Percentiles rank a stretch among this genome's conserved stretches.
Conservation (phyloP, 306 rosid genomes). For the Cercis canadensis region DNA sequence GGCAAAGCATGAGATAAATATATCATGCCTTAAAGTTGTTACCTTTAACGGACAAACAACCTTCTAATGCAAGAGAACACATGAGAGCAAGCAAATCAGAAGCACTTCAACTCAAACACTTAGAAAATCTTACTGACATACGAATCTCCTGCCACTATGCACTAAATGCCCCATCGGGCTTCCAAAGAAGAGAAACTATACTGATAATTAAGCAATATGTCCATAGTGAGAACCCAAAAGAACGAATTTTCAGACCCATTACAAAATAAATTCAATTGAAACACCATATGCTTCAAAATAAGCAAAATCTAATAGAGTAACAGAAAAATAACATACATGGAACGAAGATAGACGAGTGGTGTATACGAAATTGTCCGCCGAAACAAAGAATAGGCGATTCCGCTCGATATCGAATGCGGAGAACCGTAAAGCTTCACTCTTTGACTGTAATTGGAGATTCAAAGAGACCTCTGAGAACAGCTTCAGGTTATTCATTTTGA, state of each 20-base stretch:
- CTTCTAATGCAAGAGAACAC: background rate
- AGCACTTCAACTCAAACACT: background rate
- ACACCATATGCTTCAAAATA: background rate
- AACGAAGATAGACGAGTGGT: conserved; percentile 71
- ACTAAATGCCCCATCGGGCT: background rate
- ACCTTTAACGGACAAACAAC: background rate
- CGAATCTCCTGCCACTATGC: background rate
- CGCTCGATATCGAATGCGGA: conserved; percentile 84
- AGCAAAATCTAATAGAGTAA: background rate
- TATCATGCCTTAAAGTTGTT: no score
- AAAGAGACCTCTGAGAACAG: conserved; percentile 65
- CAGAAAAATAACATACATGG: conserved; percentile 51
- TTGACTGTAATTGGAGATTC: conserved; percentile 54
- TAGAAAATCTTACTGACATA: background rate
- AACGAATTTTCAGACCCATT: background rate
- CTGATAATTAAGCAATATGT: background rate
- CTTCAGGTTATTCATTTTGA: conserved; percentile 77
- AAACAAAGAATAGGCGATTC: conserved; percentile 87
- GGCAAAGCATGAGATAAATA: background rate
- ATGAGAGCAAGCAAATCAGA: background rate
- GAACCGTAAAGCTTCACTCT: conserved; percentile 58
- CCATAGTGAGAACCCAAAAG: no score
- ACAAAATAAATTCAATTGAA: background rate
- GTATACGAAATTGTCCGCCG: conserved; percentile 71
- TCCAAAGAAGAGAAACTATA: background rate